Conservation (phyloP, 2,329 filamentous ascomycete species). For the Xylariaceae sp. region DNA sequence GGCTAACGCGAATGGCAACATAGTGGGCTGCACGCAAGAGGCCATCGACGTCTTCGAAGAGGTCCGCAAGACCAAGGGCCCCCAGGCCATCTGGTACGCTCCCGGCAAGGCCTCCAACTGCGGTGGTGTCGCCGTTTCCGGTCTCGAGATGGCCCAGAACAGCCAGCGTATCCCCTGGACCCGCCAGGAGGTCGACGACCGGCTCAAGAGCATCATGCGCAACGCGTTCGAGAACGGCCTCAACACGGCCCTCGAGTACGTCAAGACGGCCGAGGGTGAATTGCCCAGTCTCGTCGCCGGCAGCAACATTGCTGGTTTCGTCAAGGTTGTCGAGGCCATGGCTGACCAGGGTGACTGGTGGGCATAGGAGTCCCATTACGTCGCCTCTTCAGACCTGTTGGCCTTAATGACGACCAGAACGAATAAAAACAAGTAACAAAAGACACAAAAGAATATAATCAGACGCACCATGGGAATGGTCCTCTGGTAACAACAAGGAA, state of each 20-base stretch:
- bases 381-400: no score
- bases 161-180: constrained; percentile 80
- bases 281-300: constrained; percentile 87
- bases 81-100: constrained; percentile 81
- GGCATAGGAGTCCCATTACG: constrained; percentile 21
- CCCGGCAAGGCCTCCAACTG: constrained; percentile 97
- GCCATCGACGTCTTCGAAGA: constrained; percentile 92
- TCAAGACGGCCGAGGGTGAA: constrained; percentile 61
- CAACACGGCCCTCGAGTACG: constrained; percentile 83
- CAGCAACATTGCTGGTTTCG: constrained; percentile 95
- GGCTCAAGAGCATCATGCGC: constrained; percentile 94
- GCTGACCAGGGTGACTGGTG: constrained; percentile 96
- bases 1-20: neutral
- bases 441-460: neutral
- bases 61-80: constrained; percentile 62
- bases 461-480: neutral
- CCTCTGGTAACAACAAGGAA: neutral
- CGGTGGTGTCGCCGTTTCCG: constrained; percentile 93
- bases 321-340: constrained; percentile 94
- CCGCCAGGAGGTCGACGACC: constrained; percentile 79
- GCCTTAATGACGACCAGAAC: neutral
- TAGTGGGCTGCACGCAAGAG: constrained; percentile 87
- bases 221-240: constrained; percentile 85
- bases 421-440: neutral
- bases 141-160: constrained; percentile 99